Evolutionary conservation across 2,329 filamentous ascomycete genomes (phyloP).

Genomic region (Pseudogymnoascus sp.): DNA sequence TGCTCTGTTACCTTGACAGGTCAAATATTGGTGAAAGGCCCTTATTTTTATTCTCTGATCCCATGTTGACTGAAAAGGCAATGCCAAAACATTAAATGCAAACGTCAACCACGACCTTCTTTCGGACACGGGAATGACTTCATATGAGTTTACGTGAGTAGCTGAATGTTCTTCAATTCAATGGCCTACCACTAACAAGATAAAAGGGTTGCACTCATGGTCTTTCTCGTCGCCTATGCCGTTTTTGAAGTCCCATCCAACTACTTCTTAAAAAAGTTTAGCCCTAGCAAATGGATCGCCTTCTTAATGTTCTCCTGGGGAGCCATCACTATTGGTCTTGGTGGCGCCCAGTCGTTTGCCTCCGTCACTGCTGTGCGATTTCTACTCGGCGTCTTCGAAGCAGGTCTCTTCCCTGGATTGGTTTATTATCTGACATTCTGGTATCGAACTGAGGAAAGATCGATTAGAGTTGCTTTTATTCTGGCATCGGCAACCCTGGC

Average conservation of each 20-base stretch:
- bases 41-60: not conserved
- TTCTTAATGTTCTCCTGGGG: not conserved
- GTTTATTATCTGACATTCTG: constrained; percentile 27
- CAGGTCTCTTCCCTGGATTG: constrained; percentile 33
- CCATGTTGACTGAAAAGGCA: not conserved
- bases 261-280: constrained; percentile 39
- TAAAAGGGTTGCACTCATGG: constrained; percentile 35
- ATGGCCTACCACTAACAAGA: not conserved
- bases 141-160: not conserved
- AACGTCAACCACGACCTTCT: not conserved
- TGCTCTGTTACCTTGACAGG: not conserved
- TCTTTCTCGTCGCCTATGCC: constrained; percentile 40
- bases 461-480: constrained; percentile 25
- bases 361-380: constrained; percentile 38
- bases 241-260: constrained; percentile 42
- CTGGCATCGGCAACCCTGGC: constrained; percentile 24
- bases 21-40: not conserved
- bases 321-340: not conserved
- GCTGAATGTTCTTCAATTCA: not conserved
- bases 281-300: constrained; percentile 32
- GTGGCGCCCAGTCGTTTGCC: constrained; percentile 31
- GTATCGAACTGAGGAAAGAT: constrained; percentile 24
- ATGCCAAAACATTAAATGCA: not conserved
- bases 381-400: constrained; percentile 41
- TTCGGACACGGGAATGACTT: not conserved